Base-by-base conservation (phyloP, 306 rosid species). In the Benincasa hispida region DNA sequence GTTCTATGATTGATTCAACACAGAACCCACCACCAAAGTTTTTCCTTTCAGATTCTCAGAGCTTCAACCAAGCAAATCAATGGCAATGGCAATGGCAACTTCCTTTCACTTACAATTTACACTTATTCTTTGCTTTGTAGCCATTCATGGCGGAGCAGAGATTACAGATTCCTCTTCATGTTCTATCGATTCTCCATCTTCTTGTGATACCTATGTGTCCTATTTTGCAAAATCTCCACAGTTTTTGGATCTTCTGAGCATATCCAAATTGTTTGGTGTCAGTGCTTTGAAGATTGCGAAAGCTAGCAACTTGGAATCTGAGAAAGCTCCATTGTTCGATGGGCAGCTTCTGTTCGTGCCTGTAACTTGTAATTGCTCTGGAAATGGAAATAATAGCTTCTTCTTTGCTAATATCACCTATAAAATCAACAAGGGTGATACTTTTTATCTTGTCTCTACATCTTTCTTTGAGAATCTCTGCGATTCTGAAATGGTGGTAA, bases 311-410 rank as follows among this genome's bases (percentile, higher is more conserved):
- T 59, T 89, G 51, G 78, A 22, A 8, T 54, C 62, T 0, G 84
- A 75, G 39, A 41, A 24, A 17, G 56, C 42, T 19, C 62, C 72
- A 76, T 80, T 91, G 69, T 41, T 69, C 42, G 74, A 82, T 4
- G 85, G 81, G 76, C 93, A 89, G 80, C 83, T 84, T 79, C 84
- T 93, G 65, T 82, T 91, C 1, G 75, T 93, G 18, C 96, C 98
- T 12, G 54, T 91, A 75, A 77, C 81, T 69, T 93, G 96, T 32
- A 82, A 89, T 19, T 93, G 91, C 89, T 60, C 83, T 22, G 65
- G 75, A 60, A 87, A 79, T 77, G 80, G 42, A 45, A 45, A 45
- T 45, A 45, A 3, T 45, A 45, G 51, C 51, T 12, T 45, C 28
- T 87, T 80, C 68, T 89, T 83, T 19, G 81, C 96, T 11, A 89